Evolutionary conservation across 1,284 basidiomycete genomes (phyloP).

Genomic region (Cryptococcus sp.): DNA sequence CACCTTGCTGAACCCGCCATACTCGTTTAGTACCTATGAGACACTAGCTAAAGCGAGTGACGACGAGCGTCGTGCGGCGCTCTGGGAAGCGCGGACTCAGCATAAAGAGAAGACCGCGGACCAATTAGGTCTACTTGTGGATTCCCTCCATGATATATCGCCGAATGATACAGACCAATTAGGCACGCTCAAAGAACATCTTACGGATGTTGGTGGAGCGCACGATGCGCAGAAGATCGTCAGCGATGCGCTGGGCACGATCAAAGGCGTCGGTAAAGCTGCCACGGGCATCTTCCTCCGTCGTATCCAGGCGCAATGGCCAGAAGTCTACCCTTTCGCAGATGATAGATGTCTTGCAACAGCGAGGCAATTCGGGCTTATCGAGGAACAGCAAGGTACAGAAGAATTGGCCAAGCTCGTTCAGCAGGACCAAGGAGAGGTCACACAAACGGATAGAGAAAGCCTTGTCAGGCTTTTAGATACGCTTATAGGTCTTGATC

Average conservation of each 20-base stretch:
- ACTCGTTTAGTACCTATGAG: slow-evolving; percentile 20
- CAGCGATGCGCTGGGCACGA: slow-evolving; percentile 20
- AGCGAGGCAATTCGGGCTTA: slow-evolving; percentile 23
- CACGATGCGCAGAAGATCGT: slow-evolving; percentile 24
- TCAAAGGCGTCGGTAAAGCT: slow-evolving; percentile 35
- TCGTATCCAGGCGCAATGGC: slow-evolving; percentile 33
- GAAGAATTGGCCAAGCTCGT: slow-evolving; percentile 21
- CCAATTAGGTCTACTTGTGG: slow-evolving; percentile 73
- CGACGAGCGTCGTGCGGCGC: slow-evolving; percentile 22
- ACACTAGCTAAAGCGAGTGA: slow-evolving; percentile 26
- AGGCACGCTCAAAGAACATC: slow-evolving; percentile 10
- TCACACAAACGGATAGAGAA: slow-evolving; percentile 6
- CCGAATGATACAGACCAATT: slow-evolving; percentile 19
- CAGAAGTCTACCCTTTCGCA: slow-evolving; percentile 34
- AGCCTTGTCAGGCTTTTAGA: slow-evolving; percentile 31
- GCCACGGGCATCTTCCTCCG: slow-evolving; percentile 33
- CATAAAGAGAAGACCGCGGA: slow-evolving; percentile 67
- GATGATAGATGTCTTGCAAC: slow-evolving; percentile 28
- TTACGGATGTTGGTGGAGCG: slow-evolving; percentile 2
- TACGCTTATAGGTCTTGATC: slow-evolving; percentile 31
- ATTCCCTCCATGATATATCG: slow-evolving; percentile 28
- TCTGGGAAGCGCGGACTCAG: slow-evolving; percentile 66
- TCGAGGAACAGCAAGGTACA: slow-evolving; percentile 18
- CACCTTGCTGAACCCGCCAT: slow-evolving; percentile 36
- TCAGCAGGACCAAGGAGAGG: not conserved